Conservation (phyloP, 1,139 yeast species). For the Blastobotrys niveus region DNA sequence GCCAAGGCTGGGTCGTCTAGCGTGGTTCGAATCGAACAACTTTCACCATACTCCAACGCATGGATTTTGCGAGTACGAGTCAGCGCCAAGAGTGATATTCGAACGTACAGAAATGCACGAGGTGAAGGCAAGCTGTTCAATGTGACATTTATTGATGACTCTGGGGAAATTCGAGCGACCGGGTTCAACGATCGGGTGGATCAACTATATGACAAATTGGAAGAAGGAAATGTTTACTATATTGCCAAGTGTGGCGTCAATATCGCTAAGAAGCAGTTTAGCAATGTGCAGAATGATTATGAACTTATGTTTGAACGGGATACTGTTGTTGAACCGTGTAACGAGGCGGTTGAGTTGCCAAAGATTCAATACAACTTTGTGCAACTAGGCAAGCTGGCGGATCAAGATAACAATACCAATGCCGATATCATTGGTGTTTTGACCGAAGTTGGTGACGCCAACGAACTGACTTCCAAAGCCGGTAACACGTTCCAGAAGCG, state of each 20-base stretch:
- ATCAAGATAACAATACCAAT: conserved; percentile 62
- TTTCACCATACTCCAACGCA: conserved; percentile 83
- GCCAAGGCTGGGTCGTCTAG: conserved; percentile 3
- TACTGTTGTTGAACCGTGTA: conserved; percentile 69
- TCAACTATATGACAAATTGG: conserved; percentile 62
- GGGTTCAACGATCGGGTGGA: conserved; percentile 89
- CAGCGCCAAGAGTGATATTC: conserved; percentile 77
- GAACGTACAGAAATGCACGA: conserved; percentile 78
- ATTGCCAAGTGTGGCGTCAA: conserved; percentile 76
- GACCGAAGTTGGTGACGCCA: conserved; percentile 66
- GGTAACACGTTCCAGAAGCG: conserved; percentile 91
- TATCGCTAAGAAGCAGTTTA: conserved; percentile 80
- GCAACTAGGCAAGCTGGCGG: conserved; percentile 59
- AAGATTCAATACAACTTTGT: conserved; percentile 71
- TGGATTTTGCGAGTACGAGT: conserved; percentile 96
- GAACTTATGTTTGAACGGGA: conserved; percentile 81
- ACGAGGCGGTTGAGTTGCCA: conserved; percentile 56
- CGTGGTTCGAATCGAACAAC: conserved; percentile 70
- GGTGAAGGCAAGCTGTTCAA: conserved; percentile 90
- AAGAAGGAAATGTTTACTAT: conserved; percentile 87
- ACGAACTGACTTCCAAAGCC: conserved; percentile 84
- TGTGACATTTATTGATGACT: conserved; percentile 83
- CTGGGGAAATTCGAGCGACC: conserved; percentile 94
- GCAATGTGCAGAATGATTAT: conserved; percentile 79
- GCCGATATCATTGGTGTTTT: conserved; percentile 80